Percentiles rank a stretch among this genome's conserved stretches.
Evolutionary conservation across 1,284 basidiomycete species (phyloP).

Genomic region (Ustilago tritici): DNA sequence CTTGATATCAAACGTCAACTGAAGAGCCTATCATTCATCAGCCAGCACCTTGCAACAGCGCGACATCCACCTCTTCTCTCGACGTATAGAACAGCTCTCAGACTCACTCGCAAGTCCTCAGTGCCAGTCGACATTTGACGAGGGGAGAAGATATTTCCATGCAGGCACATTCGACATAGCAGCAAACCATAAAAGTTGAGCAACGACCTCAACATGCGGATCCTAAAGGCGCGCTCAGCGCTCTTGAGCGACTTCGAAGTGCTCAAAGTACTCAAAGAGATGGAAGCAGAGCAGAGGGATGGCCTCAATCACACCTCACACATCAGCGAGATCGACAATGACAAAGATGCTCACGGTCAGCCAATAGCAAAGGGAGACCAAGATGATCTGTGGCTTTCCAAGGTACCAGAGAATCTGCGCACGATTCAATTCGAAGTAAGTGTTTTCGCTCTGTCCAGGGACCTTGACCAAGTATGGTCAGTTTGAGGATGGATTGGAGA

Average conservation of each 20-base stretch:
- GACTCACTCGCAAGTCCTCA: neutral
- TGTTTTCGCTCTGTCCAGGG: slow-evolving; percentile 1
- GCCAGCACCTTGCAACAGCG: neutral
- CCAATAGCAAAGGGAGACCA: slow-evolving; percentile 24
- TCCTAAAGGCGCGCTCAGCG: slow-evolving; percentile 81
- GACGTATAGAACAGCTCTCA: no score
- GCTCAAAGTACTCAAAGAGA: slow-evolving; percentile 79
- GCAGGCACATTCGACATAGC: slow-evolving; percentile 9
- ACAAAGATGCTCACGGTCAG: slow-evolving; percentile 4
- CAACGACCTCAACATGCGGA: slow-evolving; percentile 72
- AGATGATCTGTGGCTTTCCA: slow-evolving; percentile 42
- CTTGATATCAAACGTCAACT: neutral
- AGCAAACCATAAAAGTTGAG: neutral
- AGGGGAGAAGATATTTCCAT: neutral
- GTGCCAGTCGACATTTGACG: neutral
- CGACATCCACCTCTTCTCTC: no score
- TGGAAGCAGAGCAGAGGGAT: slow-evolving; percentile 77
- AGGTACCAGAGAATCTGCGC: slow-evolving; percentile 78
- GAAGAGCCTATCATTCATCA: neutral
- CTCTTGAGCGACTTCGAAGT: slow-evolving; percentile 90
- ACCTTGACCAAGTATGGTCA: no score
- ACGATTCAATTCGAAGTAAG: slow-evolving; percentile 88
- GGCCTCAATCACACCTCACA: slow-evolving; percentile 68
- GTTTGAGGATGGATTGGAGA: no score
- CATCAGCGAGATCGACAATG: slow-evolving; percentile 71